Evolutionary conservation across 202 grass and related monocot genomes (phyloP).

Genomic region (Eragrostis tef): DNA sequence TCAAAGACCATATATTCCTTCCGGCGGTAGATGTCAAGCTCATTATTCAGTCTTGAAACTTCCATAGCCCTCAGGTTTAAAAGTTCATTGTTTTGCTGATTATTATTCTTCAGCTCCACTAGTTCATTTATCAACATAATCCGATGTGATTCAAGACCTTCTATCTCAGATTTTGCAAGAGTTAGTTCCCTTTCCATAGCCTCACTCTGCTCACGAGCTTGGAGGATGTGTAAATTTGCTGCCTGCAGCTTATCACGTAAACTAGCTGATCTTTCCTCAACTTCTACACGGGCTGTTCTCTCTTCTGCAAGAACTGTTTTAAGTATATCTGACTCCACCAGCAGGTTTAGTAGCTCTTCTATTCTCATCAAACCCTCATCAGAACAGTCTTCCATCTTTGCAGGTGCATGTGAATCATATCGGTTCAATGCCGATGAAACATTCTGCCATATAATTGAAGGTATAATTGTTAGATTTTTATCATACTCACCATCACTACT

Average conservation of each 20-base stretch:
- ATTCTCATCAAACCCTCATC: conserved; percentile 42
- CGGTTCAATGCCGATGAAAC: conserved; percentile 32
- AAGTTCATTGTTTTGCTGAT: conserved; percentile 45
- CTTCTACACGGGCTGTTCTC: conserved; percentile 58
- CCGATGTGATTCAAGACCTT: conserved; percentile 79
- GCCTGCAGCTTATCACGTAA: conserved; percentile 55
- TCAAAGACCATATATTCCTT: conserved; percentile 42
- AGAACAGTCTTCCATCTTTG: conserved; percentile 41
- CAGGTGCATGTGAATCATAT: conserved; percentile 24
- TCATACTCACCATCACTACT: neutral
- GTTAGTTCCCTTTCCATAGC: conserved; percentile 56
- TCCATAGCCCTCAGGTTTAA: conserved; percentile 53
- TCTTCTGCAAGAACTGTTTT: conserved; percentile 79
- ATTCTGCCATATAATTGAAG: conserved; percentile 36
- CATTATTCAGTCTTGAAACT: conserved; percentile 57
- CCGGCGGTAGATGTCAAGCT: conserved; percentile 40
- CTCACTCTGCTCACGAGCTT: conserved; percentile 45
- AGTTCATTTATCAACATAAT: conserved; percentile 80
- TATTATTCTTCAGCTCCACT: conserved; percentile 62
- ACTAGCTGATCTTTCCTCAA: conserved; percentile 50
- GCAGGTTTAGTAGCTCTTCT: conserved; percentile 67
- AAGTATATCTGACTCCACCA: conserved; percentile 81
- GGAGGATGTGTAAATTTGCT: conserved; percentile 44
- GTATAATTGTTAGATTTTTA: conserved; percentile 10
- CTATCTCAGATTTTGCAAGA: conserved; percentile 71